Conservation (phyloP, 352 stramenopile genomes). For the Globisporangium cylindrosporum region DNA sequence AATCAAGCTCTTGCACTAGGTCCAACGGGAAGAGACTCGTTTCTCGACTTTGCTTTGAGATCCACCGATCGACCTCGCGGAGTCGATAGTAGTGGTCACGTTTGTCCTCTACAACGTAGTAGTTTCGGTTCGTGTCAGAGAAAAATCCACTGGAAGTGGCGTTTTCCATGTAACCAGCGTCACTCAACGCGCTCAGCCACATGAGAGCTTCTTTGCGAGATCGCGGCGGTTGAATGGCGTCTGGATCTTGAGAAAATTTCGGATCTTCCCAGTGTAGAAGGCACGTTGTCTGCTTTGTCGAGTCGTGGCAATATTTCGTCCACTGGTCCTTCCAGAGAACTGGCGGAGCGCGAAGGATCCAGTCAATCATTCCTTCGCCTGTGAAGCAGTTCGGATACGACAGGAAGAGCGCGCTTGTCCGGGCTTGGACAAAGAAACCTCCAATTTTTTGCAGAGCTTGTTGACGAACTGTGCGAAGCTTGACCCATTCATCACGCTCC, state of each 20-base stretch:
- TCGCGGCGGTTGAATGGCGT: slow-evolving; percentile 47
- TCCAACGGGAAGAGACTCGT: slow-evolving; percentile 64
- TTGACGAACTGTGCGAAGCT: slow-evolving; percentile 37
- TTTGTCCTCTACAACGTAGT: slow-evolving; percentile 44
- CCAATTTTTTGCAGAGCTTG: slow-evolving; percentile 39
- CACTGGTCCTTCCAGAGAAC: slow-evolving; percentile 57
- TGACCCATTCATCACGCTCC: slow-evolving; percentile 51
- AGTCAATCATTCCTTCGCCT: slow-evolving; percentile 59
- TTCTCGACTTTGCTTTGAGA: slow-evolving; percentile 23
- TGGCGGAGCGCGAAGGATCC: slow-evolving; percentile 41
- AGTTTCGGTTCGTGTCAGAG: slow-evolving; percentile 32
- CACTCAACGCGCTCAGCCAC: slow-evolving; percentile 58
- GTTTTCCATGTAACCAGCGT: slow-evolving; percentile 61
- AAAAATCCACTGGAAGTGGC: slow-evolving; percentile 20
- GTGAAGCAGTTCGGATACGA: slow-evolving; percentile 48
- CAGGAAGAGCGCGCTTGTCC: slow-evolving; percentile 33
- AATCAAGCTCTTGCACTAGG: slow-evolving; percentile 63
- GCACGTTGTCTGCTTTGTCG: slow-evolving; percentile 17
- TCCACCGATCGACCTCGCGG: slow-evolving; percentile 51
- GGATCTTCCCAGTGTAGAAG: slow-evolving; percentile 36
- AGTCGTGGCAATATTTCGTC: slow-evolving; percentile 48
- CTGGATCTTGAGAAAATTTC: slow-evolving; percentile 32
- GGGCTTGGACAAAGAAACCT: slow-evolving; percentile 56
- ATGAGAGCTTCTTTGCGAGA: slow-evolving; percentile 29
- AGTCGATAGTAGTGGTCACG: slow-evolving; percentile 52